These are phyloP conservation scores for Plantago elongata DNA, from an alignment of 257 asterid species.

Conservation along the genomic window DNA sequence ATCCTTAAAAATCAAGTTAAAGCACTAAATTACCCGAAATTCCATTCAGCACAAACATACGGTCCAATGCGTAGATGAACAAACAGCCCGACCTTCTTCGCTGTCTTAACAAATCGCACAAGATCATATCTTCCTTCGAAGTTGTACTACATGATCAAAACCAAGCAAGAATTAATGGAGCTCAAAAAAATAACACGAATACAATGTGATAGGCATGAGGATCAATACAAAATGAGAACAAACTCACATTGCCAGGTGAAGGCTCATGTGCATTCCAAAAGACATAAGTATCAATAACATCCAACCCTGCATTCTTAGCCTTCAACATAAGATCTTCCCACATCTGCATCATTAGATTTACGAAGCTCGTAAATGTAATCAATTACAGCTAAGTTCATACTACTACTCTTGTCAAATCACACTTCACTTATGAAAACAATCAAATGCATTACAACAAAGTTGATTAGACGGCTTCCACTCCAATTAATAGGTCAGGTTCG, in stretches of 20 bases:
- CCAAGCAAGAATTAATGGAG: conserved; percentile 5
- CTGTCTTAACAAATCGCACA: conserved; percentile 55
- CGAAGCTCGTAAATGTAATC: too few relatives aligned
- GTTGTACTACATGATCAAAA: conserved; percentile 36
- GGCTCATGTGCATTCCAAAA: conserved; percentile 72
- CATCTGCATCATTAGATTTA: conserved; percentile 38
- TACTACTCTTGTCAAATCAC: neutral
- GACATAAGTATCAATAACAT: conserved; percentile 66
- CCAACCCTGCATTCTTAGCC: conserved; percentile 65
- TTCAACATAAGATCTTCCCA: conserved; percentile 62
- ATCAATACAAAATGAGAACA: conserved; percentile 1
- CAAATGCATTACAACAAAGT: too few relatives aligned
- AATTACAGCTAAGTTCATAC: too few relatives aligned
- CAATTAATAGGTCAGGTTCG: too few relatives aligned
- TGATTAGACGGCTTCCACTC: too few relatives aligned
- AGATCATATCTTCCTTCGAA: conserved; percentile 68
- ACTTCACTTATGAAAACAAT: neutral
- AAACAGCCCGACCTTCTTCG: conserved; percentile 48
- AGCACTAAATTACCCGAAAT: conserved; percentile 46
- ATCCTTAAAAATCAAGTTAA: neutral
- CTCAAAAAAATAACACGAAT: neutral
- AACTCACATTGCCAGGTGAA: conserved; percentile 64
- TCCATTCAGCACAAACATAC: conserved; percentile 79
- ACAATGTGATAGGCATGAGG: neutral
- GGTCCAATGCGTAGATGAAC: conserved; percentile 66